phyloP scores from a whole-genome alignment of 139 green algal genomes.

The Chlamydomonas schloesseri region DNA sequence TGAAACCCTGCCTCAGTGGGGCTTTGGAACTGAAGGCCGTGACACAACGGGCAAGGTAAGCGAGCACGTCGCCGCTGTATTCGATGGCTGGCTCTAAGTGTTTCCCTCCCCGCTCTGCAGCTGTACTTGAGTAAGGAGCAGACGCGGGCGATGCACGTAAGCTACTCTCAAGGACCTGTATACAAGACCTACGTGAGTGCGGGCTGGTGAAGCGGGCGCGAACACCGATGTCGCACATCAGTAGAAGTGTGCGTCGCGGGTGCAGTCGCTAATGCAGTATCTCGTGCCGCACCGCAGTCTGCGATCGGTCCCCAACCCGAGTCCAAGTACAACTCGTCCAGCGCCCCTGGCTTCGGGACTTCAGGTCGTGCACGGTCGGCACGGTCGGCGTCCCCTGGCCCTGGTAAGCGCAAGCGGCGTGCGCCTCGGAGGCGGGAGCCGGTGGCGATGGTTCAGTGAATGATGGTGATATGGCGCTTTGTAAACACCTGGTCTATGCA shows the following conservation, averaged over 20 bases:
- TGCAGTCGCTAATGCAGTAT: neutral
- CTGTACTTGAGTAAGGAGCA: constrained; percentile 61
- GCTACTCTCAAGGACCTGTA: constrained; percentile 60
- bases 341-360: constrained; percentile 58
- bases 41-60: constrained; percentile 43
- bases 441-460: too few species aligned
- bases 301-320: constrained; percentile 62
- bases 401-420: constrained; percentile 21
- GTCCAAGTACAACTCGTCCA: constrained; percentile 47
- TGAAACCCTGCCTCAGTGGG: constrained; percentile 36
- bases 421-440: too few species aligned
- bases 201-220: neutral
- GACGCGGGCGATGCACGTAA: constrained; percentile 50
- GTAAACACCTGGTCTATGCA: too few species aligned
- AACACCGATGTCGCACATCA: neutral
- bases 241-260: neutral
- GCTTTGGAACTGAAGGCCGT: constrained; percentile 48
- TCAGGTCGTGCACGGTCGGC: constrained; percentile 38
- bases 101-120: constrained; percentile 20
- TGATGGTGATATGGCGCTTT: too few species aligned
- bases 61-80: too few species aligned
- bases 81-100: too few species aligned
- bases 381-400: constrained; percentile 25
- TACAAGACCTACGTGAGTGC: constrained; percentile 57
- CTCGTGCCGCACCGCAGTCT: neutral